Base-by-base conservation (phyloP, 768 basidiomycete genomes). In the Termitomyces bulborhizus region DNA sequence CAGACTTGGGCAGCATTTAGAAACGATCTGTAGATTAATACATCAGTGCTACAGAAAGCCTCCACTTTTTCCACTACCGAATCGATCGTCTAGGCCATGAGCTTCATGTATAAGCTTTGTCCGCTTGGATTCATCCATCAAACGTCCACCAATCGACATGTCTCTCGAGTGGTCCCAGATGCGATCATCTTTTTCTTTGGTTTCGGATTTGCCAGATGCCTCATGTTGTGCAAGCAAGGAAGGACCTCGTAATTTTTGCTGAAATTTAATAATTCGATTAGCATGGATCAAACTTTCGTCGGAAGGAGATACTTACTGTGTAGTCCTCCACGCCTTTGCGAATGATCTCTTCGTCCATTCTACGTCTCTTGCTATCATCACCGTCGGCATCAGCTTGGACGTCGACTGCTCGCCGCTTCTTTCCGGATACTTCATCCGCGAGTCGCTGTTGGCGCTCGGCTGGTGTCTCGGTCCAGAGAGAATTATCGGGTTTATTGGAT, bases 391-490 rank as follows among this genome's bases (percentile, higher is more conserved):
- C 76, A 5, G 64, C 69, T 16, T 75, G 77, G 0, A 73, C 73
- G 54, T 89, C 86, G 26, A 67, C 79, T 4, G 84, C 86, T 18
- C 86, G 81, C 55, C 88, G 80, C 63, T 90, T 88, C 71, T 90
- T 93, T 41, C 97, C 96, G n/a, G 86, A 80, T 1, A 97, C 86
- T 68, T 99, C 96, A 65, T 98, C 96, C 1, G 85, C 85, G n/a
- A 98, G 74, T 1, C 97, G 81, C 63, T 96, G 87, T 66, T 92
- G 93, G 15, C 88, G 80, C 66, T 98, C 93, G 0, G 86, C 86
- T 0, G 97, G 97, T 0, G 97, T 98, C 74, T 99, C 97, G 0
- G 97, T 99, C 97, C 97, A 99, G 12, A 96, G 76, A 2, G 85
- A 85, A 53, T 71, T 79, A 60, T 89, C 88, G 6, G 70, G 70